Conservation (phyloP, 1,284 basidiomycete genomes). For the Apiotrichum domesticum region DNA sequence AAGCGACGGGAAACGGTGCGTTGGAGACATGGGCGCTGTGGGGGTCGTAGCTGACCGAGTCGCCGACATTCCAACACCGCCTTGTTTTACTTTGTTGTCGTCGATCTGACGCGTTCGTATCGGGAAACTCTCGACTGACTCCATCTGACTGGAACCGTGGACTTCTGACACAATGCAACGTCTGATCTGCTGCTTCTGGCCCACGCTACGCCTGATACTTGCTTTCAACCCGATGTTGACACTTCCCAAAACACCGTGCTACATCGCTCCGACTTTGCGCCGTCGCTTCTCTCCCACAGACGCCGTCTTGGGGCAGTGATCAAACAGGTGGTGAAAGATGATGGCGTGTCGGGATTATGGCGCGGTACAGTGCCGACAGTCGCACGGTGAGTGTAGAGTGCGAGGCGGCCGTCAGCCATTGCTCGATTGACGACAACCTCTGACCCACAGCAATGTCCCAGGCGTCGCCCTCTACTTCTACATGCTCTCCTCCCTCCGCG, state of each 20-base stretch:
- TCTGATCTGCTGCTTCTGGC: no score
- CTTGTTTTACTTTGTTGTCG: no score
- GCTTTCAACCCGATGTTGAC: no score
- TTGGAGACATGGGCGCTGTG: background rate
- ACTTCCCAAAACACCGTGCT: no score
- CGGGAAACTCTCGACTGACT: no score
- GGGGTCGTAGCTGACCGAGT: no score
- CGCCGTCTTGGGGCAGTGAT: conserved; percentile 26
- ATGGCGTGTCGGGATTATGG: conserved; percentile 54
- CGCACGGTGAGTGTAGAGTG: conserved; percentile 52
- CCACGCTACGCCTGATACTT: no score
- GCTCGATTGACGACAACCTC: background rate
- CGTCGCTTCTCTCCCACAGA: conserved; percentile 8
- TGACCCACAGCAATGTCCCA: conserved; percentile 68
- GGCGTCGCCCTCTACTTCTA: conserved; percentile 92
- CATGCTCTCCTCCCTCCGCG: conserved; percentile 68
- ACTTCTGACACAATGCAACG: no score
- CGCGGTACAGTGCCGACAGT: conserved; percentile 78
- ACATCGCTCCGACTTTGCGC: no score
- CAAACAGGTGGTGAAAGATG: conserved; percentile 42
- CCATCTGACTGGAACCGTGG: no score
- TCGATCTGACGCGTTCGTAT: no score
- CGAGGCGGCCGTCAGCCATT: background rate
- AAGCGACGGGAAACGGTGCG: conserved; percentile 26
- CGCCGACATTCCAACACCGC: no score